Evolutionary conservation across 1,284 basidiomycete species (phyloP), one percentile per base, ranked within the genome.

Genomic region (Cryptococcus neoformans): DNA sequence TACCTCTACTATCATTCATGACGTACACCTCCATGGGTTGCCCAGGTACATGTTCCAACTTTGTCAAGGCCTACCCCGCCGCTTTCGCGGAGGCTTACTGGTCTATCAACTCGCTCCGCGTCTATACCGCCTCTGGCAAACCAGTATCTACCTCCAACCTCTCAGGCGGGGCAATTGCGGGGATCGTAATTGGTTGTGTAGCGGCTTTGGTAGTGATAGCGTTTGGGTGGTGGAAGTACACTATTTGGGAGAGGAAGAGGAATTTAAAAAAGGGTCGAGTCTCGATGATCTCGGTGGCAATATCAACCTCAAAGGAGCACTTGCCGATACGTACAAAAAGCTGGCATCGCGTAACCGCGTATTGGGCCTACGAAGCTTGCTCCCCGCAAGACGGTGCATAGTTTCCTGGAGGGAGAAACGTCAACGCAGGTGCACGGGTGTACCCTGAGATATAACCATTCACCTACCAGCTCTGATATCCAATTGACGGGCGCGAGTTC

Each of bases 71-170:
- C 58, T 80, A 84, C 61, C 85, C 86, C 0, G 56, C 68, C 8
- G 79, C 77, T 11, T 87, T 87, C 69, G 49, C 55, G 14, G 79
- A 85, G 11, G 83, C 85, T 3, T 87, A 83, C 70, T 87, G 85
- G 84, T 82, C 83, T 54, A 78, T 87, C 69, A 83, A 83, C 64
- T 79, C 81, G 3, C 69, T 87, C 38, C 78, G 80, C 28, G 77
- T 85, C 8, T 87, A 86, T 72, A 81, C 78, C 34, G 54, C 64
- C 10, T 57, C 58, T 16, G 67, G 69, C n/a, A 59, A 64, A 46
- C 53, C 54, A 10, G 16, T 42, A 8, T 45, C 51, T n/a, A 50
- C 54, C 16, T 35, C 42, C 10, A 44, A 44, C 10, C 48, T 71
- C 5, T 61, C 62, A 10, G 57, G 51, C 21, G 66, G 64, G 34